These are phyloP conservation scores for Persicaria maculosa DNA, from an alignment of 148 eudicot genomes.

Conservation along the genomic window DNA sequence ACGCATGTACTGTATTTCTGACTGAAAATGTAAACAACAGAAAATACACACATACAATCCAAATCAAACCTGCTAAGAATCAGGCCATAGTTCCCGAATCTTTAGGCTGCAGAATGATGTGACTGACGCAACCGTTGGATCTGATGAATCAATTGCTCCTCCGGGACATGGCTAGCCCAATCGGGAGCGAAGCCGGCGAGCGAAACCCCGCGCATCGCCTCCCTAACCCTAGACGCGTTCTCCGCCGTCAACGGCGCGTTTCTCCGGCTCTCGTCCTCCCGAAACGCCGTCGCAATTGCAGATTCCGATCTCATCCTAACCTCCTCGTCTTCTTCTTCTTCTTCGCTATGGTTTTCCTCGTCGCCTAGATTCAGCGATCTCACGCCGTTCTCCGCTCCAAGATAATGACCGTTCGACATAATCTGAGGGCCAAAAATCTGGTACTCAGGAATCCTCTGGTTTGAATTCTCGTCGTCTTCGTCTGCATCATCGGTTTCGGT, in stretches of 20 bases:
- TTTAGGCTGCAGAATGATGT: conserved; percentile 18
- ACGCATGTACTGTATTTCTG: no score
- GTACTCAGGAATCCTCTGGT: conserved; percentile 20
- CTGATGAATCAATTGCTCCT: conserved; percentile 60
- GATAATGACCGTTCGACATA: conserved; percentile 41
- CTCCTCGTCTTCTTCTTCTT: conserved; percentile 27
- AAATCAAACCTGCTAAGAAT: no score
- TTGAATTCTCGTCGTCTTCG: conserved; percentile 22
- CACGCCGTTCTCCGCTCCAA: conserved; percentile 31
- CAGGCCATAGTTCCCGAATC: neutral
- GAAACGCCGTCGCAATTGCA: conserved; percentile 49
- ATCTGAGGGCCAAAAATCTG: conserved; percentile 8
- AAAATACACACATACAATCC: no score
- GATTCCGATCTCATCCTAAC: conserved; percentile 26
- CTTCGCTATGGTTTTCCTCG: conserved; percentile 19
- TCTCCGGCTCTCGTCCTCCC: conserved; percentile 67
- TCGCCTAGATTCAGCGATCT: conserved; percentile 46
- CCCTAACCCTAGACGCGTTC: conserved; percentile 58
- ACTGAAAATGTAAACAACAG: no score
- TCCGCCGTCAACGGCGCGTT: conserved; percentile 60
- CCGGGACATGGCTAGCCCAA: conserved; percentile 48
- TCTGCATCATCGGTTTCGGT: conserved; percentile 23
- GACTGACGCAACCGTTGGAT: conserved; percentile 36
- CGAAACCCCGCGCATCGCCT: conserved; percentile 67
- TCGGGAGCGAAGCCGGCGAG: conserved; percentile 51